A percentile compares a stretch with the other conserved stretches of the same genome.
phyloP scores from a whole-genome alignment of 106 monocot genomes.

The Dendrobium nobile region DNA sequence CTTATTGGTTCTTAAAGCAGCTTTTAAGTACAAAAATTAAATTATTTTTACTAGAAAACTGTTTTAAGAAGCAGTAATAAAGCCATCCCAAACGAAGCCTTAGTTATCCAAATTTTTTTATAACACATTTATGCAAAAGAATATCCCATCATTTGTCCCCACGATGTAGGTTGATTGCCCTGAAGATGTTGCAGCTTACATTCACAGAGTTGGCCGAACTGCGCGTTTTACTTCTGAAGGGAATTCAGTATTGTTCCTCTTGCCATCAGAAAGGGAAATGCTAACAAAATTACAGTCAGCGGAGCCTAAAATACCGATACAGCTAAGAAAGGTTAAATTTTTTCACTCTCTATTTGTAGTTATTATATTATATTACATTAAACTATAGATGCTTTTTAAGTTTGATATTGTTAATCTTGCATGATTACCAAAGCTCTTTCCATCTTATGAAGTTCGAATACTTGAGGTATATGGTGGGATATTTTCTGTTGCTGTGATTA shows the following conservation, averaged over 20 bases:
- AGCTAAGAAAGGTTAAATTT: slow-evolving; percentile 50
- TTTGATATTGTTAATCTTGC: background rate
- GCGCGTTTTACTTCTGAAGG: slow-evolving; percentile 84
- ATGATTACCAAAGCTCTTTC: background rate
- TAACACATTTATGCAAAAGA: background rate
- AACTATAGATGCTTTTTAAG: background rate
- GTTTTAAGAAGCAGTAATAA: no score
- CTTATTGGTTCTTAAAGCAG: no score
- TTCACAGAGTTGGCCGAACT: slow-evolving; percentile 95
- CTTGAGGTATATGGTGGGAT: background rate
- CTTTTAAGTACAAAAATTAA: no score
- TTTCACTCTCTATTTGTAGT: background rate
- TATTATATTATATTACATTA: background rate
- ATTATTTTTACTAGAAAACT: no score
- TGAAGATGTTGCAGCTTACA: slow-evolving; percentile 77
- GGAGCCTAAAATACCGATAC: slow-evolving; percentile 80
- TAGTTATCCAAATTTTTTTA: background rate
- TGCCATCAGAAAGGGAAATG: slow-evolving; percentile 80
- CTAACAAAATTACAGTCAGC: slow-evolving; percentile 62
- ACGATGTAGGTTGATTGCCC: slow-evolving; percentile 84
- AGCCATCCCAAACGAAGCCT: no score
- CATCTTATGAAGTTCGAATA: background rate
- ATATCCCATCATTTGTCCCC: background rate
- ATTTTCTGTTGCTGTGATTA: background rate
- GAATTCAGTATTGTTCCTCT: slow-evolving; percentile 69